Conservation (phyloP, 306 rosid species). For the Senna tora region DNA sequence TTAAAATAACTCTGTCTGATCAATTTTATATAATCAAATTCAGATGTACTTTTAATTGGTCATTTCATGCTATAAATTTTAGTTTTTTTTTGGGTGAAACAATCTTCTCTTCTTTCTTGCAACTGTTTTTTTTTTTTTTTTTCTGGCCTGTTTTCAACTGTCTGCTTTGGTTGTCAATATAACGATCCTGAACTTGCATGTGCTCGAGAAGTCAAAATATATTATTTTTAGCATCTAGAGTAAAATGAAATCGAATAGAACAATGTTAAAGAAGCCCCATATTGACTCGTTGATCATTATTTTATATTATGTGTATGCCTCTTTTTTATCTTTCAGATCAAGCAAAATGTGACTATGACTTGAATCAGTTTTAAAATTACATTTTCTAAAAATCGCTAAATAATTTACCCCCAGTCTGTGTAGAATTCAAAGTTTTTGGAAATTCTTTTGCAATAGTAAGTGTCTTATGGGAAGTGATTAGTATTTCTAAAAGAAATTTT, state of each 20-base stretch:
- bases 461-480: constrained; percentile 12
- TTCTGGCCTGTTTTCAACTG: too few species aligned
- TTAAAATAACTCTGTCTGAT: neutral
- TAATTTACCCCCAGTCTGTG: constrained; percentile 4
- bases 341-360: neutral
- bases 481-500: constrained; percentile 19
- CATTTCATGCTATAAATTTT: neutral
- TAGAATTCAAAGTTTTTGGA: neutral
- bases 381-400: constrained; percentile 14
- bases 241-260: neutral
- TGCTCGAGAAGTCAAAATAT: neutral
- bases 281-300: neutral
- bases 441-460: constrained; percentile 22
- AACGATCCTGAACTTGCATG: neutral
- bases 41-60: neutral
- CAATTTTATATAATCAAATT: neutral
- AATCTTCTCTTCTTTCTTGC: neutral
- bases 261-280: neutral
- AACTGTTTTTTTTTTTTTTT: too few species aligned
- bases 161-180: neutral
- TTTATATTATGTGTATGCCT: neutral
- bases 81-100: neutral
- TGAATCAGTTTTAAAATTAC: constrained; percentile 4
- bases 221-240: neutral
- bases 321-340: constrained; percentile 9